These are phyloP conservation scores for Pseudocercospora musae DNA, from an alignment of 2,329 filamentous ascomycete genomes.

Conservation along the genomic window DNA sequence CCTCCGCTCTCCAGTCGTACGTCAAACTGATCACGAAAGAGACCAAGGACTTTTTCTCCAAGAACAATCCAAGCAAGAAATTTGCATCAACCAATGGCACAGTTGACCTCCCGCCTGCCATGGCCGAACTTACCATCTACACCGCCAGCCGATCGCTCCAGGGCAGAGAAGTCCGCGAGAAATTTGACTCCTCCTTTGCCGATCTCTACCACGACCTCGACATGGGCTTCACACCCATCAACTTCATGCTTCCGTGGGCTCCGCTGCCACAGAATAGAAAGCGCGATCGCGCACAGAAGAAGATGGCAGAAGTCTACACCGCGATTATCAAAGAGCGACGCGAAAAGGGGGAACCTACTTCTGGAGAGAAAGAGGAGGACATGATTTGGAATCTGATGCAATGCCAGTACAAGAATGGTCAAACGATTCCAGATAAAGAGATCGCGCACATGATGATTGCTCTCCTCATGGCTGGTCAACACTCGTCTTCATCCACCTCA, in stretches of 20 bases:
- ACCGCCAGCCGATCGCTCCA: constrained; percentile 83
- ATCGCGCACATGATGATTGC: constrained; percentile 94
- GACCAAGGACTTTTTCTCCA: constrained; percentile 69
- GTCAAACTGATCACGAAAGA: constrained; percentile 75
- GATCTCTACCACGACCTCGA: constrained; percentile 84
- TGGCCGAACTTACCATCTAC: constrained; percentile 87
- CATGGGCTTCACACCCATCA: constrained; percentile 84
- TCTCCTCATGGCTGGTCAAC: constrained; percentile 86
- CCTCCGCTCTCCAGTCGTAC: constrained; percentile 71
- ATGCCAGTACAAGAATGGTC: constrained; percentile 79
- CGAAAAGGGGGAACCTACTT: constrained; percentile 39
- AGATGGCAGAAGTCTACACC: constrained; percentile 77
- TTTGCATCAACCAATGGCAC: constrained; percentile 50
- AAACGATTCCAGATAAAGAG: constrained; percentile 73
- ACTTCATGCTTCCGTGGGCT: constrained; percentile 86
- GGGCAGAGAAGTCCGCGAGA: constrained; percentile 75
- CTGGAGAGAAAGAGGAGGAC: constrained; percentile 51
- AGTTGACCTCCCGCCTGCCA: constrained; percentile 68
- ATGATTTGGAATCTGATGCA: constrained; percentile 92
- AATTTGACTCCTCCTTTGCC: constrained; percentile 77
- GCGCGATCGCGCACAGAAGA: constrained; percentile 74
- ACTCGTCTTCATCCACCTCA: constrained; percentile 79
- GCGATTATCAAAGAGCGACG: constrained; percentile 75
- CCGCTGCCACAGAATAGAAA: constrained; percentile 84
- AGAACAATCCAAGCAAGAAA: constrained; percentile 48